Base-by-base conservation (phyloP, 2,329 filamentous ascomycete species). In the Phaeosphaeriaceae sp. region DNA sequence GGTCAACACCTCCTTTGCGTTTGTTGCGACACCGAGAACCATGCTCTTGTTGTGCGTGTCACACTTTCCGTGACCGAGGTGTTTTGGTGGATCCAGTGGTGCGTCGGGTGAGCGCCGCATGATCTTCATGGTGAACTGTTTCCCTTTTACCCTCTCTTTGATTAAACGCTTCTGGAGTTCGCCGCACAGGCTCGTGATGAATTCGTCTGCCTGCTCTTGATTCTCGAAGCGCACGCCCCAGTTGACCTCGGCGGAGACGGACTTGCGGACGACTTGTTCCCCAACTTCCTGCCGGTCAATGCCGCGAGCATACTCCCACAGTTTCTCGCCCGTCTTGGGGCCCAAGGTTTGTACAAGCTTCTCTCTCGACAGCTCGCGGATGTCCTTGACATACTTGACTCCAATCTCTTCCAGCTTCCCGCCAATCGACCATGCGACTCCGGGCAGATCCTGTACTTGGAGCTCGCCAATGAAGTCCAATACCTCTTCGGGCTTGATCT, bases 211-310 rank as follows among this genome's bases (percentile, higher is more conserved):
- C 77, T 99, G 94, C n/a, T 87, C 85, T 71, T 97, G 92, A 59
- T 86, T 96, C 66, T 95, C 88, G 73, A 99, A 99, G 6, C 95
- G 89, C 55, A 99, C 96, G 2, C 96, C 95, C 95, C 95, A 99
- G 69, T 95, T 99, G 61, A 99, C 92, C 75, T 99, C 95, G 1
- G 94, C 94, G 1, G 95, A 98, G 0, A 99, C 92, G 0, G 94
- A 98, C 73, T 98, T 99, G 53, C 95, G 88, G 17, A 92, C 83
- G 0, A 90, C 87, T 70, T 96, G 91, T 56, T 94, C 91, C 31
- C 93, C 94, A 6, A 98, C 92, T 75, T 97, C 92, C 1, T 88
- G 84, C 50, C 84, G 85, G 77, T 99, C 95, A 49, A 98, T 92
- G 2, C 95, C 95, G 6, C 92, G 87, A 21, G 94, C 85, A 76